Percentiles rank a stretch among this genome's conserved stretches.
phyloP scores from a whole-genome alignment of 768 basidiomycete species.

The Leucocoprinus leucothites region DNA sequence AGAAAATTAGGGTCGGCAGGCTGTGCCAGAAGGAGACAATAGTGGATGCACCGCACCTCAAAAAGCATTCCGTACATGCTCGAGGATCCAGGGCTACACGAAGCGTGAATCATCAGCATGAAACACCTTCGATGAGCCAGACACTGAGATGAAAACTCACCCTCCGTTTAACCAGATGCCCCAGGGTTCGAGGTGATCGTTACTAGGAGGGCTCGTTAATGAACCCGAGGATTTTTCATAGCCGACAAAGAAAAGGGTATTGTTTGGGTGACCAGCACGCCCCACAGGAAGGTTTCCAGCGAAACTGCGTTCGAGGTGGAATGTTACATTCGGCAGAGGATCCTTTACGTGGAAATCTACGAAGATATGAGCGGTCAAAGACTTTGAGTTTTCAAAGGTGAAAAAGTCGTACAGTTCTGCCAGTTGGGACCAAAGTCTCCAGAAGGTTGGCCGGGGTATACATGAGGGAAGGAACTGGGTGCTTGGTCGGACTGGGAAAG shows the following conservation, averaged over 20 bases:
- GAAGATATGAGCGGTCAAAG: background rate
- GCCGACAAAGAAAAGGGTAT: slow-evolving; percentile 66
- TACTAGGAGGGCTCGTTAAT: slow-evolving; percentile 36
- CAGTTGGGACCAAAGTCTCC: slow-evolving; percentile 53
- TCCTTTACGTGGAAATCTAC: slow-evolving; percentile 60
- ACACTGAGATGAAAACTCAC: slow-evolving; percentile 17
- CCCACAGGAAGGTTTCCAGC: slow-evolving; percentile 66
- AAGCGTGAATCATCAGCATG: background rate
- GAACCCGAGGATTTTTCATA: slow-evolving; percentile 58
- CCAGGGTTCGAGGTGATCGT: slow-evolving; percentile 53
- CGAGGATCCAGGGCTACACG: slow-evolving; percentile 60
- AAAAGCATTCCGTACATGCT: slow-evolving; percentile 63
- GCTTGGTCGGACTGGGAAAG: slow-evolving; percentile 23
- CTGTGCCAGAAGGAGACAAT: background rate
- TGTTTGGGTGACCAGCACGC: slow-evolving; percentile 55
- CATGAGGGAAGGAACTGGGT: slow-evolving; percentile 45
- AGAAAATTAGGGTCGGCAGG: background rate
- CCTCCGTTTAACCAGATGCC: slow-evolving; percentile 75
- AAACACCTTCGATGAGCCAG: background rate
- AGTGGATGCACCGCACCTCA: slow-evolving; percentile 42
- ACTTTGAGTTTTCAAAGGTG: background rate
- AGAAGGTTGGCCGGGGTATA: slow-evolving; percentile 42
- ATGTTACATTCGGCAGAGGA: slow-evolving; percentile 59
- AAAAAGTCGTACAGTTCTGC: slow-evolving; percentile 51
- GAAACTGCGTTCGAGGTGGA: slow-evolving; percentile 46